Evolutionary conservation across 2,329 filamentous ascomycete genomes (phyloP).

Genomic region (Hymenoscyphus infarciens): DNA sequence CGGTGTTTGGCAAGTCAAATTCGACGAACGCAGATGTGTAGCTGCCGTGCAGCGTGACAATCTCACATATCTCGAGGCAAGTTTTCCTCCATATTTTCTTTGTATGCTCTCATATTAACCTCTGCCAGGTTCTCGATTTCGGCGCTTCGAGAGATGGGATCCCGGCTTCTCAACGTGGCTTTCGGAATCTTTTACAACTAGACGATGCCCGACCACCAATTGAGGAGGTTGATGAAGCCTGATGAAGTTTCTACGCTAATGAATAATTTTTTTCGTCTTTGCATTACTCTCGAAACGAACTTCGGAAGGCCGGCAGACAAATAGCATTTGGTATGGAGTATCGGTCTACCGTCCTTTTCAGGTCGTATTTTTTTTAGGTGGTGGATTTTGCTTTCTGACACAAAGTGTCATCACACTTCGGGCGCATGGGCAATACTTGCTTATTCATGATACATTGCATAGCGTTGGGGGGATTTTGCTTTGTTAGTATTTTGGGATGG

Average conservation of each 20-base stretch:
- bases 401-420: constrained; percentile 8
- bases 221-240: constrained; percentile 24
- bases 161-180: constrained; percentile 71
- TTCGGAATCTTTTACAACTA: constrained; percentile 57
- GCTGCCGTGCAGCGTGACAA: constrained; percentile 92
- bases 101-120: constrained; percentile 34
- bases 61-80: constrained; percentile 92
- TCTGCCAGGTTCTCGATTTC: constrained; percentile 87
- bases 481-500: not conserved
- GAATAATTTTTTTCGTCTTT: constrained; percentile 8
- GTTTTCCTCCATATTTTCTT: constrained; percentile 33
- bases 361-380: constrained; percentile 10
- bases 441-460: not conserved
- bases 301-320: not conserved
- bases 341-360: constrained; percentile 8
- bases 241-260: constrained; percentile 14
- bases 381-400: constrained; percentile 7
- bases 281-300: constrained; percentile 2
- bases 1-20: constrained; percentile 99
- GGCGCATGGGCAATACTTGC: not conserved
- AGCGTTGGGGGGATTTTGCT: not conserved
- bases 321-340: constrained; percentile 9
- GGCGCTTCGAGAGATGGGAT: constrained; percentile 88
- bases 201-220: constrained; percentile 20
- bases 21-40: constrained; percentile 91